A percentile compares a stretch with the other conserved stretches of the same genome.
Conservation (phyloP, 176 grass and related monocot genomes). For the Stipa capillata region DNA sequence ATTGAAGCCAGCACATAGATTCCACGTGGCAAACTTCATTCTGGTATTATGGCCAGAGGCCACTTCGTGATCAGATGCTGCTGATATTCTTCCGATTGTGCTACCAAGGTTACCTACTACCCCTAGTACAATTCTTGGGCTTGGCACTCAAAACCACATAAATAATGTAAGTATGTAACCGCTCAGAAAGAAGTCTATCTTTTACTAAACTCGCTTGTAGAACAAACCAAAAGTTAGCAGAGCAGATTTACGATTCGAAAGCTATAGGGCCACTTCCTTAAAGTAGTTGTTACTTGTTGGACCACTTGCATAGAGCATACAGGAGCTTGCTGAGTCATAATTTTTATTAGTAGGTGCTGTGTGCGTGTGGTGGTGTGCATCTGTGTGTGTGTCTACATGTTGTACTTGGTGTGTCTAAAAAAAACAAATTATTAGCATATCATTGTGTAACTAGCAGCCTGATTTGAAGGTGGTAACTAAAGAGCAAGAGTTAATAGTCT, state of each 20-base stretch:
- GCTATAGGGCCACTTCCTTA: background rate
- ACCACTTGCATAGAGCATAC: background rate
- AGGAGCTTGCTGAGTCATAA: background rate
- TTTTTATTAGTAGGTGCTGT: too few species aligned
- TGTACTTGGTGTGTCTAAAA: too few species aligned
- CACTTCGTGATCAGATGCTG: background rate
- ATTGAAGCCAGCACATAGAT: background rate
- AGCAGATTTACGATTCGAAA: background rate
- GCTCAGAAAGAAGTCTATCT: background rate
- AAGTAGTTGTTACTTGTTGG: background rate
- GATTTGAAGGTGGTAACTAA: background rate
- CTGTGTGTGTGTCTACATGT: too few species aligned
- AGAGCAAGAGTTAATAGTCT: background rate
- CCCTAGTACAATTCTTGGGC: background rate
- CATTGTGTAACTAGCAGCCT: background rate
- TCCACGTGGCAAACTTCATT: background rate
- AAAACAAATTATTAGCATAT: background rate
- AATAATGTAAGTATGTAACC: too few species aligned
- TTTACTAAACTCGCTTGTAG: background rate
- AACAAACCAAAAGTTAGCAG: background rate
- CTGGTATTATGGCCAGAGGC: background rate
- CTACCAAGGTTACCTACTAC: constrained; percentile 3
- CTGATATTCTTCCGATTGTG: background rate
- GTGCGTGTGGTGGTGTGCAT: too few species aligned
- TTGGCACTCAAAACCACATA: background rate